Conservation (phyloP, 176 grass and related monocot species). For the Sorghum bicolor region DNA sequence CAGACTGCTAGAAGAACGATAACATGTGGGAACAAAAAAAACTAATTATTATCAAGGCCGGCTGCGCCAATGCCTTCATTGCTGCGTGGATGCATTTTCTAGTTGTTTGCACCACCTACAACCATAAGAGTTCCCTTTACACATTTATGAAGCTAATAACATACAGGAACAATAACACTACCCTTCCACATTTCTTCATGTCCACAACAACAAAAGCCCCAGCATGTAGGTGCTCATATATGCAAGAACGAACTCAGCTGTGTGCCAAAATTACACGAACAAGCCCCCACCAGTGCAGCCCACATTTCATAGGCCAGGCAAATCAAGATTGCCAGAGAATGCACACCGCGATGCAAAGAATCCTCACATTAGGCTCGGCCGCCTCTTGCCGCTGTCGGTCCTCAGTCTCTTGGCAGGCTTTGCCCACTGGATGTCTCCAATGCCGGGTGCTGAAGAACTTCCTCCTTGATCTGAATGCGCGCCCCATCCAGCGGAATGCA, state of each 20-base stretch:
- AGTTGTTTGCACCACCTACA: background rate
- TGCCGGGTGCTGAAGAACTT: constrained; percentile 25
- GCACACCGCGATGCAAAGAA: constrained; percentile 19
- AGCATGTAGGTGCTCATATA: background rate
- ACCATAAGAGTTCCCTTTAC: constrained; percentile 31
- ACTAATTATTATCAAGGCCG: constrained; percentile 16
- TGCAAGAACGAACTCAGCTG: background rate
- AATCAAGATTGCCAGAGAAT: constrained; percentile 26
- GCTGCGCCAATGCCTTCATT: background rate
- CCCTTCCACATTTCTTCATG: background rate
- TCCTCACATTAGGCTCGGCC: constrained; percentile 80
- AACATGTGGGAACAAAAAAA: background rate
- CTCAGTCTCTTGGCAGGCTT: constrained; percentile 82
- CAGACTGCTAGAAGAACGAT: background rate
- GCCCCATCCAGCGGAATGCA: constrained; percentile 54
- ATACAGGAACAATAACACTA: constrained; percentile 18
- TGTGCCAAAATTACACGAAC: background rate
- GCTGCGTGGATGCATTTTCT: background rate
- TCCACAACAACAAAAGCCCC: background rate
- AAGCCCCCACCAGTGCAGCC: background rate
- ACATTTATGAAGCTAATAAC: constrained; percentile 24
- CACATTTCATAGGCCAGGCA: background rate
- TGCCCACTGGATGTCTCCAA: constrained; percentile 96
- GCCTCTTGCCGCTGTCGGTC: constrained; percentile 81
- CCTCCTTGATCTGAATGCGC: constrained; percentile 32